Conservation (phyloP, 2,329 filamentous ascomycete genomes). For the Plectosphaerella cucumerina region DNA sequence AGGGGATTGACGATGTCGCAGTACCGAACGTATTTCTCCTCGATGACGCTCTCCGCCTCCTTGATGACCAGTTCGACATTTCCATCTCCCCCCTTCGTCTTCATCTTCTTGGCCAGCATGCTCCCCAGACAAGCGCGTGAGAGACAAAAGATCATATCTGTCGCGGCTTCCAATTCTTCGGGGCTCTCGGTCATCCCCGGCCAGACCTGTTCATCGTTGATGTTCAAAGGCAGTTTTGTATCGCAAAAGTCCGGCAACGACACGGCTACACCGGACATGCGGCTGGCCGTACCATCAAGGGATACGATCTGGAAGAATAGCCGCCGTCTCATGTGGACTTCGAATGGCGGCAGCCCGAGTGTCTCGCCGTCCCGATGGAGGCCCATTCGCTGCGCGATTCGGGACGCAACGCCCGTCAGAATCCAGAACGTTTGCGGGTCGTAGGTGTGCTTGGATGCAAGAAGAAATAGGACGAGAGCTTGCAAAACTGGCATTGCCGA, state of each 20-base stretch:
- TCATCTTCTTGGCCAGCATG: constrained; percentile 24
- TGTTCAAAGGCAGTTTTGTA: constrained; percentile 26
- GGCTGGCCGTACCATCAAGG: constrained; percentile 23
- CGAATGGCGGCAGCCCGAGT: constrained; percentile 29
- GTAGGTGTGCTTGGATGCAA: constrained; percentile 29
- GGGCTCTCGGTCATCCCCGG: constrained; percentile 28
- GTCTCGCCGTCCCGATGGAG: constrained; percentile 40
- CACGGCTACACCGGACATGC: constrained; percentile 15
- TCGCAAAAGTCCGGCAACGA: constrained; percentile 19
- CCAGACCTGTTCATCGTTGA: constrained; percentile 32
- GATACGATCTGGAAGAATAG: constrained; percentile 49
- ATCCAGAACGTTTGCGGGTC: constrained; percentile 41
- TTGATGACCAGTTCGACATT: constrained; percentile 26
- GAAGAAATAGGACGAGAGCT: constrained; percentile 44
- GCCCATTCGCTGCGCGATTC: constrained; percentile 49
- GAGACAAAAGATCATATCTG: constrained; percentile 31
- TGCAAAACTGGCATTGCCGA: constrained; percentile 50
- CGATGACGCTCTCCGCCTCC: constrained; percentile 34
- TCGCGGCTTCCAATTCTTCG: constrained; percentile 19
- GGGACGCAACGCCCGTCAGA: constrained; percentile 44
- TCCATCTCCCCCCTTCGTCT: constrained; percentile 1
- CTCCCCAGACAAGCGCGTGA: constrained; percentile 33
- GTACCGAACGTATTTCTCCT: constrained; percentile 37
- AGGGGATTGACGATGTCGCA: constrained; percentile 36
- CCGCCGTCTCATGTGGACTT: constrained; percentile 49